Evolutionary conservation across 2,329 filamentous ascomycete genomes (phyloP), one percentile per base, ranked within the genome.

Genomic region (Colletotrichum shisoi): DNA sequence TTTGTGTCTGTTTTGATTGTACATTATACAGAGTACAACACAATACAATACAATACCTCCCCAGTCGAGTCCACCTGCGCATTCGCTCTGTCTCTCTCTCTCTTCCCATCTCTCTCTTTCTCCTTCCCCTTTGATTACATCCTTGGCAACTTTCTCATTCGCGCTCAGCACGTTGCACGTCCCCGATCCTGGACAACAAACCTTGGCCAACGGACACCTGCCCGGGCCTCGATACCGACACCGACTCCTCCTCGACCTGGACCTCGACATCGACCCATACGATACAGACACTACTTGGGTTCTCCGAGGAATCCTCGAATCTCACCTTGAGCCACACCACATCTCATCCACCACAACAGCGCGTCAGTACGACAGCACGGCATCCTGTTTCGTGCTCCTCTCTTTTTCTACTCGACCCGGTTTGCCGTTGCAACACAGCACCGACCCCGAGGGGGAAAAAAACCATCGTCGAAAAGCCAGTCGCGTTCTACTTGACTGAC

Each of bases 401-500:
- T 44, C 4, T 15, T 15, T 37, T 31, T 57, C 39, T 44, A 12
- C 21, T 17, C 5, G 37, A 27, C 53, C 24, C 24, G 39, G 7
- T 24, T 40, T 5, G 34, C 19, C 12, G 13, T 27, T 27, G 24
- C 27, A 19, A 21, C 15, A 45, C 40, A 46, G 40, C 54, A 45
- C 13, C 27, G 27, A 6, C 37, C 40, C 39, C 7, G 21, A 17
- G 8, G 24, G 8, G 2, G 7, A 9, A 34, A 44, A 31, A 59
- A 54, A 54, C 40, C 60, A 67, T 58, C 40, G 44, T 48, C 48
- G 42, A 63, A 9, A 34, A 54, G 60, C 60, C 60, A 54, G 40
- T 31, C 39, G 51, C 63, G 46, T n/a, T 45, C 12, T 21, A 21
- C 21, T 9, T 34, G 31, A 34, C 31, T 34, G 31, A 34, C 31